These are phyloP conservation scores for Rhododendron simsii DNA, from an alignment of 148 eudicot genomes.

Conservation along the genomic window DNA sequence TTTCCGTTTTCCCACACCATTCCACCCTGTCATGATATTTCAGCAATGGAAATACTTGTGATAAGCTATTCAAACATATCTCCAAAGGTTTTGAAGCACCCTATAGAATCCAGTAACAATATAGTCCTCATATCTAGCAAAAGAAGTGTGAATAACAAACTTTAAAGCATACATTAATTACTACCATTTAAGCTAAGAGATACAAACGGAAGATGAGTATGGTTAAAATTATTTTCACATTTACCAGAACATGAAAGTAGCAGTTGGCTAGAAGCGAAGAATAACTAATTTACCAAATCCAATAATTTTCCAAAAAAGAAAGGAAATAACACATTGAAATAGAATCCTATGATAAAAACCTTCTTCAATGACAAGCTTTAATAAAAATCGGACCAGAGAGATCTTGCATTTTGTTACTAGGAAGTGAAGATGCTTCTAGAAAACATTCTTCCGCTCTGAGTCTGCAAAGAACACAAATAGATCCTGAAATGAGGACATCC, in stretches of 20 bases:
- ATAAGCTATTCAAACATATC: too few relatives aligned
- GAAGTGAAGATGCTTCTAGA: constrained; percentile 51
- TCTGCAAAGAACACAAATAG: constrained; percentile 61
- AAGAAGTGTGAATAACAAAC: not conserved
- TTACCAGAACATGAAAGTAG: not conserved
- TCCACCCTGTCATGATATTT: too few relatives aligned
- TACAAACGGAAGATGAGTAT: not conserved
- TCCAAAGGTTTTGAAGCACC: too few relatives aligned
- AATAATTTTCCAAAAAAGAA: not conserved
- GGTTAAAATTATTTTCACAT: not conserved
- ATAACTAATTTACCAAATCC: not conserved
- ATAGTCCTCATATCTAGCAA: not conserved
- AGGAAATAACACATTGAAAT: constrained; percentile 3
- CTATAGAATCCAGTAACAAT: not conserved
- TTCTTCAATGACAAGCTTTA: constrained; percentile 49
- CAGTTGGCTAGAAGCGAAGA: not conserved
- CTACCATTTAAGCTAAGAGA: not conserved
- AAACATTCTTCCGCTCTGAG: constrained; percentile 45
- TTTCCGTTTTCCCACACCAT: not conserved
- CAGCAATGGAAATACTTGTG: too few relatives aligned
- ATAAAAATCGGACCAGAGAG: constrained; percentile 43
- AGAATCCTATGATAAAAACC: constrained; percentile 19
- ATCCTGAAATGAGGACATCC: constrained; percentile 39
- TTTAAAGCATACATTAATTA: not conserved
- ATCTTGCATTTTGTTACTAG: constrained; percentile 44